A percentile compares a stretch with the other conserved stretches of the same genome.
Conservation (phyloP, 768 basidiomycete species). For the Brasilioporus rufonigricans region DNA sequence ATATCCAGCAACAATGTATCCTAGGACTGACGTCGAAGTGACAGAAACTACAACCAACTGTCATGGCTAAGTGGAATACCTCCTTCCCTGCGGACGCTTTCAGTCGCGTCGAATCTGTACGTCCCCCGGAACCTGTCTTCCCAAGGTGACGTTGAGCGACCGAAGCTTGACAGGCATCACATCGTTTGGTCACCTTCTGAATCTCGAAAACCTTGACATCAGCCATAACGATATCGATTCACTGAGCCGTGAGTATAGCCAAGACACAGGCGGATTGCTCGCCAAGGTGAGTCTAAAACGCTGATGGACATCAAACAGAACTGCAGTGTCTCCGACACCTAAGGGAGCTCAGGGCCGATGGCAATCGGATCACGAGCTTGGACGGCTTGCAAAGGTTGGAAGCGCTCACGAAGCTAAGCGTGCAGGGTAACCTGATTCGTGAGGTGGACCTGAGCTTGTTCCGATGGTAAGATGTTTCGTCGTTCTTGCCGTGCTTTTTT, state of each 20-base stretch:
- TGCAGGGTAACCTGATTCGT: slow-evolving; percentile 70
- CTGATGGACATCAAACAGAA: slow-evolving; percentile 47
- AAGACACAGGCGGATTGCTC: neutral
- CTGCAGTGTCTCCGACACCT: slow-evolving; percentile 80
- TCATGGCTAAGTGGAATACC: slow-evolving; percentile 83
- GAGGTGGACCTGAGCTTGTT: slow-evolving; percentile 57
- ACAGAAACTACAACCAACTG: slow-evolving; percentile 70
- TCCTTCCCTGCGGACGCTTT: slow-evolving; percentile 67
- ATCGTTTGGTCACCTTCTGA: slow-evolving; percentile 82
- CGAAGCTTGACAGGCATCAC: slow-evolving; percentile 79
- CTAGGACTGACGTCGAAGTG: slow-evolving; percentile 16
- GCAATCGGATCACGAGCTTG: slow-evolving; percentile 71
- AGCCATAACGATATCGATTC: slow-evolving; percentile 89
- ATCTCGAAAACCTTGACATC: slow-evolving; percentile 88
- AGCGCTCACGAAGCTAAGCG: slow-evolving; percentile 78
- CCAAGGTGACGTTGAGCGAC: slow-evolving; percentile 12
- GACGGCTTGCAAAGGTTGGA: slow-evolving; percentile 80
- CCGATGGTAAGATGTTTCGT: slow-evolving; percentile 54
- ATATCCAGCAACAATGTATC: neutral
- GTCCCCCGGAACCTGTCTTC: slow-evolving; percentile 5
- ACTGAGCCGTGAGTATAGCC: slow-evolving; percentile 69
- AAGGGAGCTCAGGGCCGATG: slow-evolving; percentile 87
- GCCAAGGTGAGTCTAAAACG: neutral
- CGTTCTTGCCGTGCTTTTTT: neutral
- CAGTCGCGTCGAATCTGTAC: slow-evolving; percentile 73